Evolutionary conservation across 768 basidiomycete genomes (phyloP).

Genomic region (Phallus indusiatus): DNA sequence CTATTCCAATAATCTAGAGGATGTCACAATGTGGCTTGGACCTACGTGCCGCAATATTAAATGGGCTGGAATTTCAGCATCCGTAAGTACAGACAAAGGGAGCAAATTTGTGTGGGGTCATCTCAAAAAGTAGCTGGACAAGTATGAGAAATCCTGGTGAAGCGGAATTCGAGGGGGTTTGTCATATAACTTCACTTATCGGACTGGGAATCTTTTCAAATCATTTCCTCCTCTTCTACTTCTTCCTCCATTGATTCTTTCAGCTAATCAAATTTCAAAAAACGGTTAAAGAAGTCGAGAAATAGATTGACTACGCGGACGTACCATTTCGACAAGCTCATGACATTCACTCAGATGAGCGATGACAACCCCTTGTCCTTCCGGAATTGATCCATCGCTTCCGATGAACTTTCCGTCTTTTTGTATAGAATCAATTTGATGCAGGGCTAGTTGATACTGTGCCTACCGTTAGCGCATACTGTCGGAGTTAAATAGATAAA

Average conservation of each 20-base stretch:
- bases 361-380: slow-evolving; percentile 94
- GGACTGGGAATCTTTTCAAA: slow-evolving; percentile 12
- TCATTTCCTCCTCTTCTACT: slow-evolving; percentile 42
- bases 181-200: background rate
- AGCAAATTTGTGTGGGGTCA: background rate
- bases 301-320: slow-evolving; percentile 15
- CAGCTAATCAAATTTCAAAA: slow-evolving; percentile 32
- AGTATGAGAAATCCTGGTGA: background rate
- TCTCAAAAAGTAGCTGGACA: background rate
- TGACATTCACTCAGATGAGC: slow-evolving; percentile 96
- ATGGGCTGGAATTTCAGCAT: background rate
- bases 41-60: background rate
- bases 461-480: background rate
- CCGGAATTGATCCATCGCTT: slow-evolving; percentile 80
- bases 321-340: slow-evolving; percentile 88
- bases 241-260: slow-evolving; percentile 79
- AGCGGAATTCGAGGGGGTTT: background rate
- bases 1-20: background rate
- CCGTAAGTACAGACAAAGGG: background rate
- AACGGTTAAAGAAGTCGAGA: background rate
- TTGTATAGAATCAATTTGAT: slow-evolving; percentile 90
- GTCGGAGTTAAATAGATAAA: background rate
- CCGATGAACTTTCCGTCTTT: slow-evolving; percentile 92
- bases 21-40: background rate
- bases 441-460: slow-evolving; percentile 87